A percentile compares a stretch with the other conserved stretches of the same genome.
phyloP scores from a whole-genome alignment of 2,329 filamentous ascomycete species.

The Anthostomella pinea region DNA sequence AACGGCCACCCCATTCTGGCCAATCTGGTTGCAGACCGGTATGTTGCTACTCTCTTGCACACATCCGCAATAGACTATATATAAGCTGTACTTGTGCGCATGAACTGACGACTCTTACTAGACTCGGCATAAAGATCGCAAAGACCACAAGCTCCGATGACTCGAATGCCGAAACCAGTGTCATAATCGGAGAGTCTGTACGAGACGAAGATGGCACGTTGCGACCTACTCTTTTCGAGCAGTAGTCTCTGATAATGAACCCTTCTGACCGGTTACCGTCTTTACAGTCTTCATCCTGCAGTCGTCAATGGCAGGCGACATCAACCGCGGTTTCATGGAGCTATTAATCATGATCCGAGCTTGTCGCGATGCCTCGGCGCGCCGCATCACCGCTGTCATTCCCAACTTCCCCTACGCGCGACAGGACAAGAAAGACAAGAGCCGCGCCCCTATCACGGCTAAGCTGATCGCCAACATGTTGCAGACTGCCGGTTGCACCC shows the following conservation, averaged over 20 bases:
- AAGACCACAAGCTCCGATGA: slow-evolving; percentile 81
- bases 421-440: slow-evolving; percentile 96
- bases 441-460: slow-evolving; percentile 91
- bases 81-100: background rate
- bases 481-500: slow-evolving; percentile 88
- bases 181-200: slow-evolving; percentile 94
- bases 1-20: slow-evolving; percentile 39
- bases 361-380: slow-evolving; percentile 67
- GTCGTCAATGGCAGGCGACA: slow-evolving; percentile 90
- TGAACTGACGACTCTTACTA: slow-evolving; percentile 32
- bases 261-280: slow-evolving; percentile 36
- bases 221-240: too few relatives aligned
- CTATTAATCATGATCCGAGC: slow-evolving; percentile 97
- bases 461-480: slow-evolving; percentile 98
- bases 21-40: slow-evolving; percentile 37
- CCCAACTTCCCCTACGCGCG: slow-evolving; percentile 96
- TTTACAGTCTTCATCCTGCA: slow-evolving; percentile 82
- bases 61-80: slow-evolving; percentile 3
- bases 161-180: slow-evolving; percentile 83
- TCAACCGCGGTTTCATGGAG: slow-evolving; percentile 98
- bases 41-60: slow-evolving; percentile 14
- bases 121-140: slow-evolving; percentile 72
- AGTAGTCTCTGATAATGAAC: too few relatives aligned
- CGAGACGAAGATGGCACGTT: slow-evolving; percentile 81
- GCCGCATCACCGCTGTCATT: slow-evolving; percentile 91